Percentiles rank a stretch among this genome's conserved stretches.
These are phyloP conservation scores for Entoloma clypeatum DNA, from an alignment of 1,284 basidiomycete genomes.

Conservation along the genomic window DNA sequence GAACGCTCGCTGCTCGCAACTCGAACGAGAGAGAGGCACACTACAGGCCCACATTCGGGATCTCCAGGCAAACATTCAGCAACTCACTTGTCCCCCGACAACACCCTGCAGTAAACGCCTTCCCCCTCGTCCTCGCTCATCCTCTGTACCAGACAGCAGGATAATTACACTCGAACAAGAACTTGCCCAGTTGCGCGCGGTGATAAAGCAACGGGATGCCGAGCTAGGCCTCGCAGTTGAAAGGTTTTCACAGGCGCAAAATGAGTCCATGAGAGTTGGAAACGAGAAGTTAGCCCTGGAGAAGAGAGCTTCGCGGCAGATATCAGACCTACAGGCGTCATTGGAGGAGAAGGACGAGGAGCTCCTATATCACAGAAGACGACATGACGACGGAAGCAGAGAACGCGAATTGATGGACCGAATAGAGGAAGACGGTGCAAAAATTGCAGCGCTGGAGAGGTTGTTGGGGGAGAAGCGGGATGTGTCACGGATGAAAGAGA, in stretches of 20 bases:
- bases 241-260: constrained; percentile 46
- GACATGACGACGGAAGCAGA: constrained; percentile 34
- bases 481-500: constrained; percentile 34
- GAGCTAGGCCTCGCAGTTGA: constrained; percentile 40
- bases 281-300: constrained; percentile 60
- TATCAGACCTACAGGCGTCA: constrained; percentile 40
- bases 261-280: constrained; percentile 46
- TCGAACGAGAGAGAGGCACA: constrained; percentile 52
- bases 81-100: constrained; percentile 25
- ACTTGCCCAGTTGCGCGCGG: constrained; percentile 40
- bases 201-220: constrained; percentile 40
- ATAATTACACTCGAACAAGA: constrained; percentile 53
- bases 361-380: constrained; percentile 40
- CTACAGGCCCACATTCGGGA: constrained; percentile 54
- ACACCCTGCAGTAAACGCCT: constrained; percentile 16
- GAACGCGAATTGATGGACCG: constrained; percentile 56
- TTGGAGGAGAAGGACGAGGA: constrained; percentile 57
- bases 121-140: constrained; percentile 31
- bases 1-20: constrained; percentile 38
- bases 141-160: constrained; percentile 47
- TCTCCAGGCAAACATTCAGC: constrained; percentile 45
- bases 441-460: constrained; percentile 49
- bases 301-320: constrained; percentile 37
- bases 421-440: constrained; percentile 65
- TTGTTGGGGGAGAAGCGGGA: constrained; percentile 37